Percentiles rank a stretch among this genome's conserved stretches.
Conservation (phyloP, 495 filamentous ascomycete species). For the Patellaria atrata region DNA sequence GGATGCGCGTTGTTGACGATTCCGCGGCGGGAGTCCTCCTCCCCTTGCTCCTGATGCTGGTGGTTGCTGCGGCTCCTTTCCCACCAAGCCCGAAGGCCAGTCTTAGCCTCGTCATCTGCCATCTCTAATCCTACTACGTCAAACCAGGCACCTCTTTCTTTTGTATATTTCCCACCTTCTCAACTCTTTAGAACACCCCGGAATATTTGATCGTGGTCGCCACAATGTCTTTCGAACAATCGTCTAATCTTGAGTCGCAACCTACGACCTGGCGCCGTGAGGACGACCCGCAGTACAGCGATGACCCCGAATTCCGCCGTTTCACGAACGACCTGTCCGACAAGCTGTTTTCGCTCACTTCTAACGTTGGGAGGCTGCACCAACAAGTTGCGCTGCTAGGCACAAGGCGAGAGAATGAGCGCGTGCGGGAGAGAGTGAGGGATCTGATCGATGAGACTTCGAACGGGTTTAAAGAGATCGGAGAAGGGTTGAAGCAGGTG, state of each 20-base stretch:
- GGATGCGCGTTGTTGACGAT: no score
- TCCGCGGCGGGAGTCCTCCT: no score
- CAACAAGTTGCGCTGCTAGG: constrained; percentile 73
- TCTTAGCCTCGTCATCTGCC: no score
- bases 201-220: constrained; percentile 5
- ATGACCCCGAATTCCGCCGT: constrained; percentile 83
- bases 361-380: constrained; percentile 67
- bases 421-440: constrained; percentile 80
- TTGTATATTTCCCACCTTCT: not conserved
- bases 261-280: constrained; percentile 48
- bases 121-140: no score
- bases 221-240: constrained; percentile 82
- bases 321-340: constrained; percentile 70
- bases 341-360: constrained; percentile 73
- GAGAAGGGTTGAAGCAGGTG: constrained; percentile 84
- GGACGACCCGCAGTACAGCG: constrained; percentile 59
- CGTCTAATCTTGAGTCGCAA: constrained; percentile 72
- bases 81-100: no score
- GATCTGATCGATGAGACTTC: constrained; percentile 73
- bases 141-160: constrained; percentile 2
- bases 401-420: constrained; percentile 78
- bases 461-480: constrained; percentile 77
- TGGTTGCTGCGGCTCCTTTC: no score
- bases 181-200: constrained; percentile 2
- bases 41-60: no score